Conservation (phyloP, 2,329 filamentous ascomycete genomes). For the Trichoderma semiorbis region DNA sequence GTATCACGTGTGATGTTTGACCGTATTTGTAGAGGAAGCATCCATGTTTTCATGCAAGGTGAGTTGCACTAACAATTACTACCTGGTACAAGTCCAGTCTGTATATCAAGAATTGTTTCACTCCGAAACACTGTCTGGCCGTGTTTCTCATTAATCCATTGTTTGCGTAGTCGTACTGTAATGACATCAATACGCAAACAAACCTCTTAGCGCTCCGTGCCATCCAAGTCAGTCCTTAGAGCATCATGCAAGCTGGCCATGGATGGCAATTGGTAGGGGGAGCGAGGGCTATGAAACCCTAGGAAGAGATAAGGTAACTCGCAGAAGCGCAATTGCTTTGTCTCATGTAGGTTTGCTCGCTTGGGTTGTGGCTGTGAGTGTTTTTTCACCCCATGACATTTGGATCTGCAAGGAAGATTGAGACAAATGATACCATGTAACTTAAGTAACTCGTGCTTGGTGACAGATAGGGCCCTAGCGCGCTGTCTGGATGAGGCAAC, state of each 20-base stretch:
- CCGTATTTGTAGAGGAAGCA: background rate
- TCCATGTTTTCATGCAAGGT: background rate
- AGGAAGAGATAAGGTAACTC: background rate
- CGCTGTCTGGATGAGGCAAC: background rate
- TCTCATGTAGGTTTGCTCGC: background rate
- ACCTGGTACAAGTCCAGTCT: background rate
- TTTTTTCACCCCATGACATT: background rate
- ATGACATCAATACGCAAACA: background rate
- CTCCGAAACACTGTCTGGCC: background rate
- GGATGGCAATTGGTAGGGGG: background rate
- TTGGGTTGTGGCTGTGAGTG: background rate
- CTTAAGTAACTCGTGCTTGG: background rate
- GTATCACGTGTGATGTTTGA: background rate
- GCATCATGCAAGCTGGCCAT: slow-evolving; percentile 1
- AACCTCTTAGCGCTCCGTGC: background rate
- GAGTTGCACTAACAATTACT: background rate
- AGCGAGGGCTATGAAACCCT: background rate
- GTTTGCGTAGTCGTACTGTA: background rate
- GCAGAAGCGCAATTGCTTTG: background rate
- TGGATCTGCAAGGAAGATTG: background rate
- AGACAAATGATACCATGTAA: background rate
- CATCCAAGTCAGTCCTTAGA: background rate
- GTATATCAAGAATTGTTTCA: background rate
- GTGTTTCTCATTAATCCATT: background rate
- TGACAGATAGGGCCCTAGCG: background rate